phyloP scores from a whole-genome alignment of 23 red algal genomes.

The Gracilariopsis chorda region DNA sequence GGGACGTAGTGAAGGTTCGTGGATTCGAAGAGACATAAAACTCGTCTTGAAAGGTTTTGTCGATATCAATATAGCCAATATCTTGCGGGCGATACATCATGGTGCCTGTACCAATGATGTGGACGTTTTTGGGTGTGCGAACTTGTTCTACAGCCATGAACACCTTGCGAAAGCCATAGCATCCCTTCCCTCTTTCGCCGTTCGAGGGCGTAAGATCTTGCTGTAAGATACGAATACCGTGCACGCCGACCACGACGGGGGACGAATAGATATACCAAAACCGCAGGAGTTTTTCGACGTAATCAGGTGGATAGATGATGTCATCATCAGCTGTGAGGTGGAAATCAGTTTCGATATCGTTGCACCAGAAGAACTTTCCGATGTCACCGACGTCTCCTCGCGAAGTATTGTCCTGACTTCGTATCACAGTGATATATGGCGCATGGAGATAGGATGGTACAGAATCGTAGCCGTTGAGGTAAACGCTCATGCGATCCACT shows the following conservation, averaged over 20 bases:
- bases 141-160: conserved; percentile 64
- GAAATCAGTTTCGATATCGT: conserved; percentile 49
- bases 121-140: conserved; percentile 32
- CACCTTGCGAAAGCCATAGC: conserved; percentile 73
- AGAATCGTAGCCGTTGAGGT: conserved; percentile 80
- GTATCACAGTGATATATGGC: conserved; percentile 36
- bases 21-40: too few relatives aligned
- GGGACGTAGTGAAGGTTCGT: too few relatives aligned
- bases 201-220: conserved; percentile 11
- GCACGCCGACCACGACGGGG: conserved; percentile 59
- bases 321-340: conserved; percentile 85
- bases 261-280: background rate
- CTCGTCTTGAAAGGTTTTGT: conserved; percentile 36
- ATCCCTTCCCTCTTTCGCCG: conserved; percentile 32
- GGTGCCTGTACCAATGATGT: conserved; percentile 79
- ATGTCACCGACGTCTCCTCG: conserved; percentile 68
- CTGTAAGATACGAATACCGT: conserved; percentile 67
- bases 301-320: conserved; percentile 76
- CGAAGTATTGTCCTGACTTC: background rate
- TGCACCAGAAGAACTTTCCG: conserved; percentile 80
- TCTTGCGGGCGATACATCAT: conserved; percentile 50
- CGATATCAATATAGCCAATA: conserved; percentile 38
- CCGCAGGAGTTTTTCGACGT: conserved; percentile 24
- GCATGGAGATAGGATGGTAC: conserved; percentile 43
- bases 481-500: conserved; percentile 66